phyloP scores from a whole-genome alignment of 495 filamentous ascomycete species.

The Gamarada debralockiae region DNA sequence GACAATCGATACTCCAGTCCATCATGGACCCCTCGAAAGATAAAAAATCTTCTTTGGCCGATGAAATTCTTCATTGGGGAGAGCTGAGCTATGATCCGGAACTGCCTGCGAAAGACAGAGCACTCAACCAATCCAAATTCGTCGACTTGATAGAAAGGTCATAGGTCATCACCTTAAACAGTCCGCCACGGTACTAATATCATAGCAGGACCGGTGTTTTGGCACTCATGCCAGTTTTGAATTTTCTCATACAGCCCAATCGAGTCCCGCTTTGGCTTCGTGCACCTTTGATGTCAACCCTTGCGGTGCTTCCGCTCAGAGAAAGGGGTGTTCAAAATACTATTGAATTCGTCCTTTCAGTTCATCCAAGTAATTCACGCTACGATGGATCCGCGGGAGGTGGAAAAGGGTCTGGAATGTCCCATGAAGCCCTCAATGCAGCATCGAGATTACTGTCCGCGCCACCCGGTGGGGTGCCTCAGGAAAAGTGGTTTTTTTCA shows the following conservation, averaged over 20 bases:
- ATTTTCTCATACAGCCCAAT: conserved; percentile 40
- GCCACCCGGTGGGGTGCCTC: conserved; percentile 53
- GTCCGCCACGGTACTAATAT: neutral
- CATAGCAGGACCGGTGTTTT: conserved; percentile 39
- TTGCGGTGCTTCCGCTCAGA: conserved; percentile 64
- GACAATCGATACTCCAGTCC: too few species aligned
- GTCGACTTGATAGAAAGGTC: conserved; percentile 19
- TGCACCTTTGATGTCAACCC: conserved; percentile 46
- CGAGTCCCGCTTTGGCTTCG: conserved; percentile 44
- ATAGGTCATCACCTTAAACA: neutral
- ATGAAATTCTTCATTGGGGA: conserved; percentile 20
- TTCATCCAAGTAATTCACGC: conserved; percentile 37
- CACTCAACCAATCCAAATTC: conserved; percentile 13
- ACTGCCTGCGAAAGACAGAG: conserved; percentile 11
- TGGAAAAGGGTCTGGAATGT: conserved; percentile 55
- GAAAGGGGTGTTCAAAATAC: conserved; percentile 61
- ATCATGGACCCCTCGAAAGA: neutral
- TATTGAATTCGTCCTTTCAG: conserved; percentile 66
- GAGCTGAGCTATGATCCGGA: conserved; percentile 23
- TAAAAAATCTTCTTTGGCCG: conserved; percentile 15
- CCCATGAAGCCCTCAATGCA: conserved; percentile 67
- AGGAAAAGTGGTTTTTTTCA: conserved; percentile 55
- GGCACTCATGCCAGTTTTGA: conserved; percentile 40
- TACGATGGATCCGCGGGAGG: conserved; percentile 22
- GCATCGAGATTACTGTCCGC: conserved; percentile 59